Conservation (phyloP, 208 protist genomes). For the Acanthamoeba sp. region DNA sequence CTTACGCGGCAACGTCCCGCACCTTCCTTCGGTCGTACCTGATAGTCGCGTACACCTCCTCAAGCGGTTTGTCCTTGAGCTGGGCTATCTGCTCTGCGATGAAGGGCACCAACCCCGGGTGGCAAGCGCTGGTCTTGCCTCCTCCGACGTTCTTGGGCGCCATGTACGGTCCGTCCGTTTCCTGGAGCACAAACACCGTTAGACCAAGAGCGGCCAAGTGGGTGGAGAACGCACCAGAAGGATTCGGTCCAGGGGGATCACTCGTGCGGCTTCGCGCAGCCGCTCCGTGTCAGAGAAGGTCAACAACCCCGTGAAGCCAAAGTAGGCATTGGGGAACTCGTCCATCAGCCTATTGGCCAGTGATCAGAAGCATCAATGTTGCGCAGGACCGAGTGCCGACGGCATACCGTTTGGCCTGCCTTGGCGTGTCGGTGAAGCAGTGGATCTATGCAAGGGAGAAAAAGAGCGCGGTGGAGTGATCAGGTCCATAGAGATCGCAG, state of each 20-base stretch:
- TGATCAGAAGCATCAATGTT: too few species aligned
- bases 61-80: conserved; percentile 26
- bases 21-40: background rate
- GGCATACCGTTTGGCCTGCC: conserved; percentile 14
- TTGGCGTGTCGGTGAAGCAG: conserved; percentile 45
- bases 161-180: conserved; percentile 92
- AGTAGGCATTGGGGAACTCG: conserved; percentile 86
- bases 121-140: background rate
- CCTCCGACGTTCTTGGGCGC: conserved; percentile 83
- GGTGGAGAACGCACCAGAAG: conserved; percentile 73
- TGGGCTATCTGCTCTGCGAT: conserved; percentile 23
- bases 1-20: too few species aligned
- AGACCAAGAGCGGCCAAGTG: background rate
- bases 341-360: conserved; percentile 79
- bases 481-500: background rate
- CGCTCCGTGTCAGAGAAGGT: conserved; percentile 84
- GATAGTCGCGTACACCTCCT: background rate
- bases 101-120: conserved; percentile 33
- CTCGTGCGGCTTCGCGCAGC: conserved; percentile 76
- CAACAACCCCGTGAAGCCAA: conserved; percentile 90
- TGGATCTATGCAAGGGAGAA: conserved; percentile 74
- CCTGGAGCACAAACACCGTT: conserved; percentile 13
- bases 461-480: conserved; percentile 24
- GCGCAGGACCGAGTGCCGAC: background rate
- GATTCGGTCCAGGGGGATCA: conserved; percentile 86